Evolutionary conservation across 352 stramenopile genomes (phyloP).

Genomic region (Bremia lactucae): DNA sequence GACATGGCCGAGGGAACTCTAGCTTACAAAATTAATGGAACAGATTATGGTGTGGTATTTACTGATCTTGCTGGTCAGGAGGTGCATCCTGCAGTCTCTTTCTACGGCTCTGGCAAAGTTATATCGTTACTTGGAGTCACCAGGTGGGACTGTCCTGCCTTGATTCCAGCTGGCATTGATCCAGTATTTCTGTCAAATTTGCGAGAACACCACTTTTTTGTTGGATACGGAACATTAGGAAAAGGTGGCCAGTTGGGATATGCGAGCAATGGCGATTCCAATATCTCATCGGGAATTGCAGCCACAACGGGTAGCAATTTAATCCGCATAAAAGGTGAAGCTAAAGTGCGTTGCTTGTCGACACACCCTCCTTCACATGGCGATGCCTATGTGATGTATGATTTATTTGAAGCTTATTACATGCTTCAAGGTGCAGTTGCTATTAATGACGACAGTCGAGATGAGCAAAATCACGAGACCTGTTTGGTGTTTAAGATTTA

Average conservation of each 20-base stretch:
- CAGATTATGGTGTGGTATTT: slow-evolving; percentile 80
- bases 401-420: slow-evolving; percentile 51
- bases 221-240: slow-evolving; percentile 70
- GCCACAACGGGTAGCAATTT: slow-evolving; percentile 14
- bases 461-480: slow-evolving; percentile 46
- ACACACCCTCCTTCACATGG: slow-evolving; percentile 63
- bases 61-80: slow-evolving; percentile 72
- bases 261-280: slow-evolving; percentile 32
- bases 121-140: slow-evolving; percentile 69
- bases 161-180: slow-evolving; percentile 29
- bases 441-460: slow-evolving; percentile 65
- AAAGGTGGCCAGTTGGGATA: slow-evolving; percentile 75
- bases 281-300: slow-evolving; percentile 8
- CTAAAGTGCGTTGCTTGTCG: slow-evolving; percentile 64
- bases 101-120: slow-evolving; percentile 85
- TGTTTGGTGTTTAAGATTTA: slow-evolving; percentile 58
- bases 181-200: slow-evolving; percentile 66
- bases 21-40: slow-evolving; percentile 85
- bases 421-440: slow-evolving; percentile 43
- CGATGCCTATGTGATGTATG: slow-evolving; percentile 74
- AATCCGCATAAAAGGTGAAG: slow-evolving; percentile 53
- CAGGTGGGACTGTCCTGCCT: slow-evolving; percentile 50
- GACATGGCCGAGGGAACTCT: slow-evolving; percentile 83
- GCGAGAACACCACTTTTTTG: slow-evolving; percentile 65
- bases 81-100: slow-evolving; percentile 80